Evolutionary conservation across 2,329 filamentous ascomycete genomes (phyloP), one percentile per base, ranked within the genome.

Genomic region (Cytospora schulzeri): DNA sequence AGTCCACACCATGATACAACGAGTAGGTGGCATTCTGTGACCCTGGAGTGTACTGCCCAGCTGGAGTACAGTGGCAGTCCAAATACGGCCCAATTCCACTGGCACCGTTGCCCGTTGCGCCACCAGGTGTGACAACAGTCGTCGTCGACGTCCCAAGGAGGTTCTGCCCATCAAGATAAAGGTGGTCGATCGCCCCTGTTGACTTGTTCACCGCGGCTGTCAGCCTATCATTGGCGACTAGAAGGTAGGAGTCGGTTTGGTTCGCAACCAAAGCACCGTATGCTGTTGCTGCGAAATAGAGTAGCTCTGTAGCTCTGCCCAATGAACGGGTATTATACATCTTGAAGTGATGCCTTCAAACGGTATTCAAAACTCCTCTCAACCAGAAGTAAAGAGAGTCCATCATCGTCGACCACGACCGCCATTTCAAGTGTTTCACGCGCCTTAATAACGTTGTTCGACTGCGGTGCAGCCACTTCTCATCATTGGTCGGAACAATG

Each of bases 11-110:
- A 22, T 79, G 76, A 66, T 85, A 81, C 8, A 87, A 76, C 64
- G 81, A 73, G 69, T 83, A 85, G 2, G 73, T 77, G 0, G 83
- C 79, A 5, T 79, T 81, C 6, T 75, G 76, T 22, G 63, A 59
- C 0, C 85, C 85, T 0, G 86, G 84, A 0, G 85, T 88, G 75
- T 85, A 89, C 69, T 82, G 83, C 0, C 86, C 86, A 0, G 77
- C 79, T 1, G 85, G 84, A 0, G 78, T 84, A 70, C 86, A 89
- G 73, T 88, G 86, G 71, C 86, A 89, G 72, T 89, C 86, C 38
- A 67, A 7, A 29, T 67, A 67, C 7, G 66, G 66, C 11, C 66
- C 66, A 38, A 67, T 56, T 6, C 66, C 66, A 28, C 38, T 62
- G 14, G 41, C 52, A 3, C 66, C 66, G 22, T 63, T 55, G 3